phyloP scores from a whole-genome alignment of 805 yeast genomes.

The Metschnikowia cubensis region DNA sequence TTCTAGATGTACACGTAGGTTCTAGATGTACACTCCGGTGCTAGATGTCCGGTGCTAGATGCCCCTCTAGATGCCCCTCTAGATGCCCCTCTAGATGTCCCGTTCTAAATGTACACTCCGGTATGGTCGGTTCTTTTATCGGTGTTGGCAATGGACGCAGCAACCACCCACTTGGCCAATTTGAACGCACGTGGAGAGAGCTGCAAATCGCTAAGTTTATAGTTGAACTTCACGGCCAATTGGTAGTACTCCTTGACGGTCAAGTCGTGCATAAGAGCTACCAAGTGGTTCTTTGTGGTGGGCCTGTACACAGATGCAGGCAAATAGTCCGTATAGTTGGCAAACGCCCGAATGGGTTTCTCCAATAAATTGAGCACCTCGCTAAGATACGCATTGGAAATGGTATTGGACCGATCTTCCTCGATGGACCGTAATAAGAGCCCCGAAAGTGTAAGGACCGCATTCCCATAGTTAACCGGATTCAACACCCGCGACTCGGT shows the following conservation, averaged over 20 bases:
- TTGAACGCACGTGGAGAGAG: slow-evolving; percentile 60
- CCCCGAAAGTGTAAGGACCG: slow-evolving; percentile 58
- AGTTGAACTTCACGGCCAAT: slow-evolving; percentile 60
- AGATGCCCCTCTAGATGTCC: background rate
- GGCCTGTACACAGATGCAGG: slow-evolving; percentile 45
- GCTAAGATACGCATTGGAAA: slow-evolving; percentile 49
- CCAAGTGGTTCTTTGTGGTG: slow-evolving; percentile 31
- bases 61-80: too few relatives aligned
- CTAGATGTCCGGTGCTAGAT: background rate
- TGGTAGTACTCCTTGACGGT: slow-evolving; percentile 62
- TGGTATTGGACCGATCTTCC: slow-evolving; percentile 57
- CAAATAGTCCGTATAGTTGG: slow-evolving; percentile 33
- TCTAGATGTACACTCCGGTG: background rate
- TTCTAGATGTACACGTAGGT: too few relatives aligned
- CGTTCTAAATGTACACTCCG: background rate
- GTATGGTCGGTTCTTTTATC: background rate
- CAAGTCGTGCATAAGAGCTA: slow-evolving; percentile 58
- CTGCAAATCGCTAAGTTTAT: slow-evolving; percentile 58
- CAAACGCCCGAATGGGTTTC: slow-evolving; percentile 46
- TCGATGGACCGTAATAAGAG: slow-evolving; percentile 56
- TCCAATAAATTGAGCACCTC: slow-evolving; percentile 59
- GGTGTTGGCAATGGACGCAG: slow-evolving; percentile 46
- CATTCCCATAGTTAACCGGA: slow-evolving; percentile 56
- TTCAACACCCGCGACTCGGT: slow-evolving; percentile 59
- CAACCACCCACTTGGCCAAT: slow-evolving; percentile 70